Evolutionary conservation across 352 stramenopile genomes (phyloP).

Genomic region (Phytophthora sojae): DNA sequence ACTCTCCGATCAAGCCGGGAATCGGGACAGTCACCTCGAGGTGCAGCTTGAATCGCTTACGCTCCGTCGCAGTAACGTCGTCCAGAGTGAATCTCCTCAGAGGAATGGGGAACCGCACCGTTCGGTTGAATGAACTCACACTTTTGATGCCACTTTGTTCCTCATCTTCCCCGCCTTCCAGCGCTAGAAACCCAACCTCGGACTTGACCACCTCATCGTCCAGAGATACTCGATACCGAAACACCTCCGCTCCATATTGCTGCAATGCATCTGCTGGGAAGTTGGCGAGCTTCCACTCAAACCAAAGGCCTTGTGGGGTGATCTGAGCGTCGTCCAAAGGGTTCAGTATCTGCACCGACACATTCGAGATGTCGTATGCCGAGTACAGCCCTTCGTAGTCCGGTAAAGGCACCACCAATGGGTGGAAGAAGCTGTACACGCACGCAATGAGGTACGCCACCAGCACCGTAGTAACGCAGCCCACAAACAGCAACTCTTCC

Average conservation of each 20-base stretch:
- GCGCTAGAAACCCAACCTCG: conserved; percentile 46
- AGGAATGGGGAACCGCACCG: conserved; percentile 49
- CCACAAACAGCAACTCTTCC: conserved; percentile 35
- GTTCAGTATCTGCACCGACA: conserved; percentile 44
- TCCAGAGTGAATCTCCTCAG: conserved; percentile 29
- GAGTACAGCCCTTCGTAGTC: conserved; percentile 43
- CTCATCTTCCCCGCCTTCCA: conserved; percentile 1
- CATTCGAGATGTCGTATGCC: conserved; percentile 56
- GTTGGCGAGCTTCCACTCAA: conserved; percentile 53
- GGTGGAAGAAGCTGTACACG: conserved; percentile 54
- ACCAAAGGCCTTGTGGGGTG: conserved; percentile 25
- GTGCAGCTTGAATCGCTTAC: conserved; percentile 29
- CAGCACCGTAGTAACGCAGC: conserved; percentile 36
- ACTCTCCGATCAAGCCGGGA: conserved; percentile 32
- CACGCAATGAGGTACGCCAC: conserved; percentile 51
- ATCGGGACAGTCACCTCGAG: conserved; percentile 27
- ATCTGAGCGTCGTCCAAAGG: conserved; percentile 31
- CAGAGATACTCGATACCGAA: conserved; percentile 50
- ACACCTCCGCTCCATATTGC: conserved; percentile 53
- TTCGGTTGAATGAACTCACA: conserved; percentile 33
- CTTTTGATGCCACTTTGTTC: neutral
- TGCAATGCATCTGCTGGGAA: conserved; percentile 48
- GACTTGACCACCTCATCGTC: conserved; percentile 44
- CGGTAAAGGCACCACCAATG: conserved; percentile 46
- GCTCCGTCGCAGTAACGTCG: neutral